Evolutionary conservation across 805 yeast genomes (phyloP), one percentile per base, ranked within the genome.

Genomic region (Spathaspora hagerdaliae): DNA sequence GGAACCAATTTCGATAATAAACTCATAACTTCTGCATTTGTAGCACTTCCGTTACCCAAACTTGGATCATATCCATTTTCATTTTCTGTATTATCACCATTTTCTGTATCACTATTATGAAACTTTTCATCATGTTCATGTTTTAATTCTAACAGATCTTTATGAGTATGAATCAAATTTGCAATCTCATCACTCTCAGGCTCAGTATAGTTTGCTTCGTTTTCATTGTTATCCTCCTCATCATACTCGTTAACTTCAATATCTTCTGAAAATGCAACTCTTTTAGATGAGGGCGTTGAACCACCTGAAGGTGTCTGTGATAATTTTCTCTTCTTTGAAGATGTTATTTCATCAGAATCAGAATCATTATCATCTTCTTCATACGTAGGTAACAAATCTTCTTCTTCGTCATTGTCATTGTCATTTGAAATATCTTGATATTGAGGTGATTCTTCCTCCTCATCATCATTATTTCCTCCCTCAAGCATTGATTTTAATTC

Each of bases 181-280:
- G 53, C 59, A 43, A 56, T 62, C 9, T 51, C 59, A 34, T 51
- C 48, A 12, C 42, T 52, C 27, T 54, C 54, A n/a, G 52, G 52
- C 9, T 60, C 55, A 31, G 56, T 54, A 27, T 55, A 54, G 8
- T 42, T 49, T 29, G 55, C 54, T 26, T 57, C 55, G 10, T 40
- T 49, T 27, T 56, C 59, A 4, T 59, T 51, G 27, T 60, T 58
- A n/a, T 67, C 72, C 39, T 70, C 75, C 7, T 68, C 51, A 27
- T 64, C 70, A 45, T 57, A 71, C 49, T 71, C 76, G 48, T 71
- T 71, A 29, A 71, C 59, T 51, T 71, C 70, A 13, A 71, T 58
- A 37, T 69, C 68, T 42, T 70, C 74, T 0, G 73, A 63, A 45
- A 71, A 71, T 27, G 75, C 74, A 7, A 71, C 76, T 34, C 67